Evolutionary conservation across 2,329 filamentous ascomycete genomes (phyloP).

Genomic region (Ophiognomonia clavigignenti-juglandacearum): DNA sequence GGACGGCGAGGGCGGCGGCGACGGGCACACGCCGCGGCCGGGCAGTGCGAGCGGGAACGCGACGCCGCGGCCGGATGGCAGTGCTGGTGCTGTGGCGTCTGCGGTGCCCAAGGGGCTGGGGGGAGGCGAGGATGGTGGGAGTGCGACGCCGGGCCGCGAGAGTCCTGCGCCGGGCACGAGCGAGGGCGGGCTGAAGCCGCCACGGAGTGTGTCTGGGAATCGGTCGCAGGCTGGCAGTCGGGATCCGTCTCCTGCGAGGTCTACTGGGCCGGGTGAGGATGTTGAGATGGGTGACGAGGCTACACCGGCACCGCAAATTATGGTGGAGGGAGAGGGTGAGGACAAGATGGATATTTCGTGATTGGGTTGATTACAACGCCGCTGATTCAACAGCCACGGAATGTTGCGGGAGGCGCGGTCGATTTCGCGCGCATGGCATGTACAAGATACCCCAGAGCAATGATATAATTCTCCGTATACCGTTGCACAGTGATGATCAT

Average conservation of each 20-base stretch:
- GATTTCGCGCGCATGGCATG: background rate
- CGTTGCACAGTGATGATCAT: background rate
- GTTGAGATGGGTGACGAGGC: slow-evolving; percentile 59
- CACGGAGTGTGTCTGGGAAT: slow-evolving; percentile 24
- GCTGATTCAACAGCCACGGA: background rate
- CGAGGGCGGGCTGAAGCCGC: slow-evolving; percentile 28
- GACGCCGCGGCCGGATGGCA: slow-evolving; percentile 46
- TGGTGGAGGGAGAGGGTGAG: slow-evolving; percentile 42
- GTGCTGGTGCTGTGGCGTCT: slow-evolving; percentile 29
- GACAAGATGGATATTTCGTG: slow-evolving; percentile 65
- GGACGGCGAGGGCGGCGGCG: slow-evolving; percentile 34
- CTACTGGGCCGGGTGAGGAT: slow-evolving; percentile 42
- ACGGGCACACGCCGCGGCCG: slow-evolving; percentile 45
- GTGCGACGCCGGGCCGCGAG: slow-evolving; percentile 26
- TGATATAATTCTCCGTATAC: background rate
- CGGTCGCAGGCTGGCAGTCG: slow-evolving; percentile 35
- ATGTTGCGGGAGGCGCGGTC: background rate
- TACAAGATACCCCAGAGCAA: slow-evolving; percentile 15
- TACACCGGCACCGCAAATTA: slow-evolving; percentile 42
- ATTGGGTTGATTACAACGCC: background rate
- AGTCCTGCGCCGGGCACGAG: slow-evolving; percentile 25
- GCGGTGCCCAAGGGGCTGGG: slow-evolving; percentile 17
- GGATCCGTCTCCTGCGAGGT: slow-evolving; percentile 29
- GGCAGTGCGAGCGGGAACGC: slow-evolving; percentile 46
- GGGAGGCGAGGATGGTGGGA: slow-evolving; percentile 20